Evolutionary conservation across 306 rosid genomes (phyloP), one percentile per base, ranked within the genome.

Genomic region (Crataegus laevigata): DNA sequence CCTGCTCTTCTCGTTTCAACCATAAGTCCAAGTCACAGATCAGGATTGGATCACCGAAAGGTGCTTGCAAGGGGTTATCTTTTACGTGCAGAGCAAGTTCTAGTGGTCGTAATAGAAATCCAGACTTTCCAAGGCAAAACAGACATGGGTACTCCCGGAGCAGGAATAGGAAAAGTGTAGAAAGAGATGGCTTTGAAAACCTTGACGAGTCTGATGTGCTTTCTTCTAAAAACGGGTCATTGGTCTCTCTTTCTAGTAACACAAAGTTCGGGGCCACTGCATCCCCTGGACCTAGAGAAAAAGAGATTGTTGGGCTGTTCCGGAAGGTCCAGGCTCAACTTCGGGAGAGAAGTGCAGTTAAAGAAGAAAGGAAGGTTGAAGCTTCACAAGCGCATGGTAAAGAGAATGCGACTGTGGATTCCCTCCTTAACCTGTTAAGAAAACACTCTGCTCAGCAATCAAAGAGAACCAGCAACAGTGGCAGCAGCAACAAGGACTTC

Each of bases 221-320:
- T 30, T 89, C 97, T 38, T 76, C 90, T 3, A 92, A 88, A 79
- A 89, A 94, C 77, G 99, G 97, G 36, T 92, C 96, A 22, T 65
- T 84, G 25, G 71, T 75, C 69, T 89, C 99, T 15, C 84, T 84
- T 34, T 85, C 93, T 3, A 80, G 69, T 80, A 80, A 84, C 62
- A 78, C 89, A 15, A 94, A 91, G 77, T 89, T 79, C 25, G 90
- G 88, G 72, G 83, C 96, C 65, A 89, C 92, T 66, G 84, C 97
- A 40, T 75, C 90, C 60, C 99, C 99, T 26, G 99, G 99, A 55
- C 86, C 96, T 8, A 92, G 93, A 78, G 99, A 94, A 86, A 94
- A 87, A 78, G 99, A 94, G 86, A 94, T 94, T 70, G 96, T 94
- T 50, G 99, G 90, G 84, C 89, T 94, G 71, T 94, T 94, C 79